A percentile compares a stretch with the other conserved stretches of the same genome.
These are phyloP conservation scores for Suillus occidentalis DNA, from an alignment of 768 basidiomycete genomes.

Conservation along the genomic window DNA sequence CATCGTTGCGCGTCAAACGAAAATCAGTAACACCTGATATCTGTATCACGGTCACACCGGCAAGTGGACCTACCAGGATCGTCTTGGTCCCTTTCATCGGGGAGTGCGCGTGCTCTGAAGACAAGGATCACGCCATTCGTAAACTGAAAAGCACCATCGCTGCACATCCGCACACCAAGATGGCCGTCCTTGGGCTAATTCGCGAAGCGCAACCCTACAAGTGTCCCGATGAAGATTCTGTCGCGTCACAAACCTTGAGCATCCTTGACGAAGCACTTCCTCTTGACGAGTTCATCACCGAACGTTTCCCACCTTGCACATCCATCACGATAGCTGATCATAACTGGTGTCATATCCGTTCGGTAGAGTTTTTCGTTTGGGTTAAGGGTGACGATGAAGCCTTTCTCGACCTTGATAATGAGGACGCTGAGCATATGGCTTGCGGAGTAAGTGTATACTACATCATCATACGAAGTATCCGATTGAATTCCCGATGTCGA, in stretches of 20 bases:
- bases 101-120: not conserved
- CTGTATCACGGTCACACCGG: not conserved
- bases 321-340: not conserved
- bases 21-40: not conserved
- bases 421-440: not conserved
- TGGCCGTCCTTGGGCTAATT: not conserved
- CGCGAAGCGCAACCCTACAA: not conserved
- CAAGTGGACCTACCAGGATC: not conserved
- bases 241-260: not conserved
- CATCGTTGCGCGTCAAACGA: not conserved
- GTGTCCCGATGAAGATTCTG: not conserved
- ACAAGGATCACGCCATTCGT: not conserved
- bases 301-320: not conserved
- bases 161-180: not conserved
- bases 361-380: not conserved
- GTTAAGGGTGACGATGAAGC: not conserved
- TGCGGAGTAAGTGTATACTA: not conserved
- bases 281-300: not conserved
- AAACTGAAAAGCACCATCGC: not conserved
- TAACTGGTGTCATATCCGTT: not conserved
- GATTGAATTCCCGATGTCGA: not conserved
- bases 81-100: not conserved
- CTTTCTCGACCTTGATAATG: not conserved
- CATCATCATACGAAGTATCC: not conserved
- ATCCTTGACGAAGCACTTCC: not conserved